Base-by-base conservation (phyloP, 2,329 filamentous ascomycete genomes). In the Penicillium sumatraense region DNA sequence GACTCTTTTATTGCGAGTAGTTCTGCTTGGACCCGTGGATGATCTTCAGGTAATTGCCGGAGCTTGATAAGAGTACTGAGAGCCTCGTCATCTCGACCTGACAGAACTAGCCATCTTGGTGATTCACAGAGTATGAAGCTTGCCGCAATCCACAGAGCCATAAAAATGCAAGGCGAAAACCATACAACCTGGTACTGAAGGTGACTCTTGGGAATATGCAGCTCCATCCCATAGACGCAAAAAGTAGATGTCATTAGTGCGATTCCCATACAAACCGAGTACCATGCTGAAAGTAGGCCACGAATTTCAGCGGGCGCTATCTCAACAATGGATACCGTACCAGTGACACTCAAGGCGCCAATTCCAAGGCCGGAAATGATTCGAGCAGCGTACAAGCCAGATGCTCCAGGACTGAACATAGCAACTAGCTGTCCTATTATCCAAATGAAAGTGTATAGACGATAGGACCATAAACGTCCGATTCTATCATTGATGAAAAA, bases 401-500 rank as follows among this genome's bases (percentile, higher is more conserved):
- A 60, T 26, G 60, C 26, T 11, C 60, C 58, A 3, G 60, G 59
- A n/a, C 54, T 47, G 42, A 54, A 53, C 7, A 53, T 57, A 5
- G 61, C 63, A 16, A 67, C 52, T 3, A 69, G 23, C 52, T 67
- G 63, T 9, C 67, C 67, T 16, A 65, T 38, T 14, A 64, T 65
- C 55, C 58, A 69, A 27, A 63, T 61, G 26, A 53, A 10, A 26
- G 68, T 67, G 60, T 79, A 79, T 2, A 78, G 57, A 1, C 76
- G 70, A 8, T 67, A 68, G 1, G 75, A 74, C 75, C 75, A 77
- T 23, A 73, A 60, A 2, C 76, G 70, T 1, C 76, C 76, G 24
- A 78, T 66, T 6, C 68, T 63, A 54, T 78, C 65, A 59, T 76
- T 76, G 58, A 76, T 55, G 59, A 76, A 74, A 62, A 74, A 77